phyloP scores from a whole-genome alignment of 2,329 filamentous ascomycete species.

The Penicillium brasilianum region DNA sequence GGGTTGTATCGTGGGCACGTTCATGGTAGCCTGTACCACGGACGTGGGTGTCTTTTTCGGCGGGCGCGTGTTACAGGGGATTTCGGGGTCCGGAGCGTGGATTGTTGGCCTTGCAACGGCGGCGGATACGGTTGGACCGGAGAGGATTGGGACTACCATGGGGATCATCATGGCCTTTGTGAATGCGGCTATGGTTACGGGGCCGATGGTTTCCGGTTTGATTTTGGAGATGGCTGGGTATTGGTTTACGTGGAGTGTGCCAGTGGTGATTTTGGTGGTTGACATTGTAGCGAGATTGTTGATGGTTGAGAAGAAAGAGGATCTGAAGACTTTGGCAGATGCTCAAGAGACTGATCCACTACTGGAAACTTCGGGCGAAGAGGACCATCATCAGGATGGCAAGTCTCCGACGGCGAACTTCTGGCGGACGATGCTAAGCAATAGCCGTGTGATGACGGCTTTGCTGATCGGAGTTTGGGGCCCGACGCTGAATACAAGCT shows the following conservation, averaged over 20 bases:
- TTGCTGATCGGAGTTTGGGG: constrained; percentile 16
- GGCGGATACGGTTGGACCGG: constrained; percentile 33
- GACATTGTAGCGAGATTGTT: constrained; percentile 30
- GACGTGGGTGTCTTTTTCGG: constrained; percentile 31
- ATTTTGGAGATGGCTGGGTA: constrained; percentile 38
- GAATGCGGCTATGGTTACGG: constrained; percentile 34
- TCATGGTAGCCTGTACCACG: constrained; percentile 29
- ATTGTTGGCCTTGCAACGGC: constrained; percentile 39
- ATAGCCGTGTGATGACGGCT: constrained; percentile 44
- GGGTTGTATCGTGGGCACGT: constrained; percentile 34
- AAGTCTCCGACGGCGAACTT: constrained; percentile 16
- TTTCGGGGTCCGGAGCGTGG: constrained; percentile 39
- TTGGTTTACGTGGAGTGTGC: constrained; percentile 38
- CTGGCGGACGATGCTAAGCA: constrained; percentile 49
- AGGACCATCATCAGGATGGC: background rate
- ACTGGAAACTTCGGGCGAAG: background rate
- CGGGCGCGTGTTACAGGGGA: constrained; percentile 38
- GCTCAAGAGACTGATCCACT: background rate
- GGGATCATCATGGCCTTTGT: constrained; percentile 34
- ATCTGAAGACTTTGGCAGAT: background rate
- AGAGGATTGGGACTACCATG: constrained; percentile 35
- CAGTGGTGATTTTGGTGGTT: constrained; percentile 33
- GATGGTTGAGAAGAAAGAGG: constrained; percentile 4
- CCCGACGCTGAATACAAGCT: constrained; percentile 53
- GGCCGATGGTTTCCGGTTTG: constrained; percentile 36